phyloP scores from a whole-genome alignment of 192 early-diverging fungal species.

The Coemansia sp. region DNA sequence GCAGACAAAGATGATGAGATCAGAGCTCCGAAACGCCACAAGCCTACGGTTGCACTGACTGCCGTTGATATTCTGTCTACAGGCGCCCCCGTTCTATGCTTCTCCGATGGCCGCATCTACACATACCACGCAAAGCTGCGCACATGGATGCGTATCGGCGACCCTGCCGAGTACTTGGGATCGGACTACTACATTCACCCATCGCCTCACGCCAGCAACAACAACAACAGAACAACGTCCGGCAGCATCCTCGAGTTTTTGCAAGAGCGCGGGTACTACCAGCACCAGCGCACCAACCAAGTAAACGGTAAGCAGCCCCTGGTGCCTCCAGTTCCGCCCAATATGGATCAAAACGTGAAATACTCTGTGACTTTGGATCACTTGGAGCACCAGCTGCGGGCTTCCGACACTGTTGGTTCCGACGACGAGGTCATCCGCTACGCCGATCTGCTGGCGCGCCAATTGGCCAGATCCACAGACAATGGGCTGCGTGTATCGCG shows the following conservation, averaged over 20 bases:
- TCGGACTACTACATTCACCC: conserved; percentile 25
- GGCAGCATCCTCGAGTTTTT: conserved; percentile 2
- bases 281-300: conserved; percentile 12
- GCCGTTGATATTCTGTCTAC: conserved; percentile 11
- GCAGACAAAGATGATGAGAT: neutral
- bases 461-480: conserved; percentile 19
- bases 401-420: conserved; percentile 17
- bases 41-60: conserved; percentile 19
- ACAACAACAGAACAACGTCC: neutral
- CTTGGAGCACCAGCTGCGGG: conserved; percentile 38
- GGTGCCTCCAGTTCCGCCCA: neutral
- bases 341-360: neutral
- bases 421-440: conserved; percentile 26
- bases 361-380: conserved; percentile 44
- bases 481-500: conserved; percentile 1
- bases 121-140: conserved; percentile 14
- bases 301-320: conserved; percentile 4
- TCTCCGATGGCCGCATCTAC: conserved; percentile 35
- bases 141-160: conserved; percentile 31
- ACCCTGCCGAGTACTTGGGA: conserved; percentile 13
- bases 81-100: conserved; percentile 16
- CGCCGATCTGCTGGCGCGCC: conserved; percentile 18
- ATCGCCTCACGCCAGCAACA: neutral
- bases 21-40: conserved; percentile 16
- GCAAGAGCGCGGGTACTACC: conserved; percentile 22